Evolutionary conservation across 805 yeast genomes (phyloP), one percentile per base, ranked within the genome.

Genomic region (Candida lessepsii): DNA sequence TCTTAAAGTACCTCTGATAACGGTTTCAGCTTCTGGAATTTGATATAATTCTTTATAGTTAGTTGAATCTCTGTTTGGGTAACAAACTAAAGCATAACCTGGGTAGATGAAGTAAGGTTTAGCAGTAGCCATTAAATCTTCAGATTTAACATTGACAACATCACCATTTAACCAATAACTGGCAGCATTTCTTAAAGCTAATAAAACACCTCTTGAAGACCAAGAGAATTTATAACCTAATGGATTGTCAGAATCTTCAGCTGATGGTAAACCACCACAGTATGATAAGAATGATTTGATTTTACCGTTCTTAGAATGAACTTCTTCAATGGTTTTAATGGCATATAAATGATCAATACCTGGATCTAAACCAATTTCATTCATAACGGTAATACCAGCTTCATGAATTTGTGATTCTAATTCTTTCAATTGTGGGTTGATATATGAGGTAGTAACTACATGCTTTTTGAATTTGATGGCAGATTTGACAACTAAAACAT

Each of bases 241-340:
- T 43, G 99, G 99, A 72, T 93, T 93, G 71, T 89, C 96, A 21
- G 98, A 91, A 67, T 83, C 80, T 71, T 91, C 99, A 49, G 99
- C 97, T 23, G 99, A 93, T 50, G 98, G 98, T 58, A 93, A 78
- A 57, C 99, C 99, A 71, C 99, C 99, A 72, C 99, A 93, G 83
- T 87, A 93, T 6, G 96, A 87, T 55, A 89, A 71, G 80, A 93
- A 93, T 5, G 96, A 85, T 61, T 78, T 86, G 70, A 93, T 86
- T 73, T 93, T 86, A 63, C 99, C 99, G 50, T 87, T 87, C 19
- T 76, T 78, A 51, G 73, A 71, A 74, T 93, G 99, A 45, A 93
- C 97, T 71, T 93, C 99, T 60, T 87, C 96, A 61, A 93, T 87
- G 54, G 98, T 88, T 79, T 93, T 93, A 64, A 93, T 95, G 37